A percentile compares a stretch with the other conserved stretches of the same genome.
phyloP scores from a whole-genome alignment of 768 basidiomycete species.

The Leucogyrophana mollusca region DNA sequence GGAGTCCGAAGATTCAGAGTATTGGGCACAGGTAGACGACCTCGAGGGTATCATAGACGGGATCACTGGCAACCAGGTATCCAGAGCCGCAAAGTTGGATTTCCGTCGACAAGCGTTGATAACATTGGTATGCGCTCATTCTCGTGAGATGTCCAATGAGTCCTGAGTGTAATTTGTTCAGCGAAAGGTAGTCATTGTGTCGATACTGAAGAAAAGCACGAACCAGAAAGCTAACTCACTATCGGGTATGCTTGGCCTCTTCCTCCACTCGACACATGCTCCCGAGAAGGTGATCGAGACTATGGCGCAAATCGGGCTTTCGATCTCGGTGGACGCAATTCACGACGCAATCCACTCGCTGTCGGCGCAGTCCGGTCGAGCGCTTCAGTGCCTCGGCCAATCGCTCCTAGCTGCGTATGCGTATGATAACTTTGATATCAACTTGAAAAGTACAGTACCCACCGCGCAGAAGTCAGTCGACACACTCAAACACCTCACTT shows the following conservation, averaged over 20 bases:
- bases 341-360: conserved; percentile 21
- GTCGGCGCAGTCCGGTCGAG: conserved; percentile 16
- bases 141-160: no score
- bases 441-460: conserved; percentile 27
- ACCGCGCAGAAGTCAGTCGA: conserved; percentile 26
- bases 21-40: conserved; percentile 7
- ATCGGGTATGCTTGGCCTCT: conserved; percentile 7
- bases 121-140: no score
- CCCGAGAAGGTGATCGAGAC: conserved; percentile 26
- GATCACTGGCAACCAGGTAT: background rate
- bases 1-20: background rate
- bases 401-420: conserved; percentile 27
- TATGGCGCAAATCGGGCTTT: conserved; percentile 29
- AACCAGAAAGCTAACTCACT: conserved; percentile 18
- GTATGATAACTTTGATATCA: conserved; percentile 45
- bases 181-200: conserved; percentile 12
- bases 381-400: conserved; percentile 19
- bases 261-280: conserved; percentile 21
- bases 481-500: conserved; percentile 23
- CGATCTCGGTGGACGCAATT: conserved; percentile 24
- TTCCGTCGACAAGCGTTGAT: no score
- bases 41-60: conserved; percentile 1
- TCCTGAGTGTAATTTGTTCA: background rate
- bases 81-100: no score
- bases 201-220: conserved; percentile 26